Evolutionary conservation across 345 rosid genomes (phyloP), one percentile per base, ranked within the genome.

Genomic region (Euclidium syriacum): DNA sequence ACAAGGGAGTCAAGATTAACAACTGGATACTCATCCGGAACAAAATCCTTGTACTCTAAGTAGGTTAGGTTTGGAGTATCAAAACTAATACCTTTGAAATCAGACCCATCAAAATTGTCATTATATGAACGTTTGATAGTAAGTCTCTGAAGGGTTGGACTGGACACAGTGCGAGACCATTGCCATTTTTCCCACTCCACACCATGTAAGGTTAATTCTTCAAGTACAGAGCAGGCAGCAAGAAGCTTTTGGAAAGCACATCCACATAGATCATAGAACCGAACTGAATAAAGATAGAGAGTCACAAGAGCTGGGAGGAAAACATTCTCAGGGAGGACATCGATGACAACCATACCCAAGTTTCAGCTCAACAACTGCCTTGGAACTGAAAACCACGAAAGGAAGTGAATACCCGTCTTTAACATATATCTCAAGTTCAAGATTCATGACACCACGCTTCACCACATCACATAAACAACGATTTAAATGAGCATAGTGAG

Each of bases 231-330:
- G 43, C 62, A 65, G 4, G 46, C 62, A 53, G 70, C 38, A 23
- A 65, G 54, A 54, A 65, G 62, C 11, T 46, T 66, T 32, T 46
- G 56, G 47, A 66, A 66, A 63, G 46, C 64, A 34, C 71, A 55
- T 4, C 38, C 44, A 54, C 29, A n/a, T 11, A 7, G 0, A 12
- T 9, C 33, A 55, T 54, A 43, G 54, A 53, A 10, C 15, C 38
- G 1, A 65, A 54, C 62, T 3, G 54, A 33, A 19, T 44, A 36
- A 44, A 65, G 46, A 15, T 6, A 15, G 34, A 65, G 70, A 23
- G 16, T 10, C 55, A 42, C 54, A 12, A 65, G 62, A 27, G 24
- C 33, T 1, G 70, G 70, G 11, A 65, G 43, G 20, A 9, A 66
- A 20, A 56, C 36, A 10, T 56, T 56, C 32, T 63, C 71, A 55